A percentile compares a stretch with the other conserved stretches of the same genome.
phyloP scores from a whole-genome alignment of 495 filamentous ascomycete genomes.

The Bryoglossum gracile region DNA sequence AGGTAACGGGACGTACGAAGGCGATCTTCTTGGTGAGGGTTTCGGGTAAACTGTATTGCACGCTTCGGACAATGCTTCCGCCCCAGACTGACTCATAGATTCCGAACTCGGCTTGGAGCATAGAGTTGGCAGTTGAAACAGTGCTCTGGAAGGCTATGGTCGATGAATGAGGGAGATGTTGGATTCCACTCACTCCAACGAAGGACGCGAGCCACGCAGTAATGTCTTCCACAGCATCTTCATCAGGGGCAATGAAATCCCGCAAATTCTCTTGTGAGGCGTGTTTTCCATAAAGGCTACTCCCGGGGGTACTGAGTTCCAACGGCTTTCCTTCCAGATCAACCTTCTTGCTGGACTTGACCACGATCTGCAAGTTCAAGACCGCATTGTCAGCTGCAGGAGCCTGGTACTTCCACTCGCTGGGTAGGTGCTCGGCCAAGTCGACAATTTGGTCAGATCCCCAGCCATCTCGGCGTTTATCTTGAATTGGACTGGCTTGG shows the following conservation, averaged over 20 bases:
- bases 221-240: background rate
- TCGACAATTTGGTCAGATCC: background rate
- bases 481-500: background rate
- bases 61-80: background rate
- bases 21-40: background rate
- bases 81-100: background rate
- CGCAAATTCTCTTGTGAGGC: background rate
- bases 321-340: background rate
- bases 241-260: background rate
- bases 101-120: background rate
- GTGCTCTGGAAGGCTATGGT: background rate
- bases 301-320: background rate
- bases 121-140: background rate
- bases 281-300: background rate
- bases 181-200: background rate
- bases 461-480: too few relatives aligned
- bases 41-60: conserved; percentile 3
- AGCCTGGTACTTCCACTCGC: background rate
- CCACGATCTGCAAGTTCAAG: background rate
- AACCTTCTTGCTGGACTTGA: background rate
- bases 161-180: background rate
- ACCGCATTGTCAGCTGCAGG: background rate
- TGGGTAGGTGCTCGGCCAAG: background rate
- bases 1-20: conserved; percentile 1
- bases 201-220: background rate